phyloP scores from a whole-genome alignment of 345 rosid genomes.

The Rhodamnia rubescens region DNA sequence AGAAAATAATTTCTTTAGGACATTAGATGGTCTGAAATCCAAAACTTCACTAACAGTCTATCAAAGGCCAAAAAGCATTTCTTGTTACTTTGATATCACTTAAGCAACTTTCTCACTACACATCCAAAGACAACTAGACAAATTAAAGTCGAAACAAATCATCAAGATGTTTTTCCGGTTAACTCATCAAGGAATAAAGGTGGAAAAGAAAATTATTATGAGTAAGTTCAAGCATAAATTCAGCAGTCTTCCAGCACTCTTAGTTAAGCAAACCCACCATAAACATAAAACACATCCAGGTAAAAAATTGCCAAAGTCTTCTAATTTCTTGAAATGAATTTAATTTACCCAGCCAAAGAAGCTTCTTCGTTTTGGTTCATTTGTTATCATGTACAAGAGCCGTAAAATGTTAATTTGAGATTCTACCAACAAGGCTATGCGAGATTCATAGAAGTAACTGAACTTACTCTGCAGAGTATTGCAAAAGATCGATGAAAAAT shows the following conservation, averaged over 20 bases:
- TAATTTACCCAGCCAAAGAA: neutral
- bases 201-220: neutral
- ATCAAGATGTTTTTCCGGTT: neutral
- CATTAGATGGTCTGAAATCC: neutral
- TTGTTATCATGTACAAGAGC: neutral
- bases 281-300: neutral
- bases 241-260: neutral
- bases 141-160: neutral
- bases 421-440: neutral
- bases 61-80: neutral
- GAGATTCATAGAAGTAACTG: neutral
- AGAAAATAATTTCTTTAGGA: neutral
- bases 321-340: neutral
- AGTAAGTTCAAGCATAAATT: neutral
- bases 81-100: neutral
- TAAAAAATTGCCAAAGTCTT: neutral
- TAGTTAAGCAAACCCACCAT: neutral
- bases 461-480: constrained; percentile 63
- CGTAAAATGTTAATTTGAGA: neutral
- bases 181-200: neutral
- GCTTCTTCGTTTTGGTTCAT: neutral
- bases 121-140: neutral
- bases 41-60: neutral
- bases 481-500: constrained; percentile 53
- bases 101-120: neutral